Percentiles rank a stretch among this genome's conserved stretches.
phyloP scores from a whole-genome alignment of 441 rosid genomes.

The Viola pubescens region DNA sequence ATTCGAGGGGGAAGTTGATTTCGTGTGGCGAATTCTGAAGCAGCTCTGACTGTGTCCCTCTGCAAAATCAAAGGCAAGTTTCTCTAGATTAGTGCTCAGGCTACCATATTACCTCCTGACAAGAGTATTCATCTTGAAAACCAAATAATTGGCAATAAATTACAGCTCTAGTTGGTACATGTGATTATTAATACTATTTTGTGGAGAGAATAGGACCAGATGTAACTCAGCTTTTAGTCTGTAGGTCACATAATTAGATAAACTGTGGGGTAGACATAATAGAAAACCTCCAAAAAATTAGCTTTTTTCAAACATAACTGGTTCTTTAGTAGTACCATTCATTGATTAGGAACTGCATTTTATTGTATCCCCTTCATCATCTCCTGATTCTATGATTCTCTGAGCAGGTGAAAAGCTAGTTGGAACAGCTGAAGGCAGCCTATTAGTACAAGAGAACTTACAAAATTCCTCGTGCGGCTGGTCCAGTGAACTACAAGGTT shows the following conservation, averaged over 20 bases:
- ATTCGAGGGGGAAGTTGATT: constrained; percentile 67
- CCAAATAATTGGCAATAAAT: too few species aligned
- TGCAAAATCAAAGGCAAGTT: constrained; percentile 16
- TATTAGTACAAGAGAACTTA: constrained; percentile 32
- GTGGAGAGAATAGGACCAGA: not conserved
- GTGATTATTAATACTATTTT: not conserved
- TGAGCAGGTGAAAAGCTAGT: constrained; percentile 13
- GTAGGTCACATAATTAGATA: too few species aligned
- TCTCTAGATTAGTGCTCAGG: not conserved
- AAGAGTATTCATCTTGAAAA: too few species aligned
- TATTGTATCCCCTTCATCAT: too few species aligned
- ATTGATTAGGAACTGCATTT: too few species aligned
- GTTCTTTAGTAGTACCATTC: too few species aligned
- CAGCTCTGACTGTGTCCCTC: constrained; percentile 72
- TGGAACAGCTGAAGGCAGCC: constrained; percentile 17
- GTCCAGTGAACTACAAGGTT: constrained; percentile 82
- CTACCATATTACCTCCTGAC: not conserved
- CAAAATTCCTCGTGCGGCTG: constrained; percentile 60
- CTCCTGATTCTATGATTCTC: not conserved
- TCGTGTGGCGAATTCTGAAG: constrained; percentile 63
- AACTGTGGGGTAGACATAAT: constrained; percentile 5
- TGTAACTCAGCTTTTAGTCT: too few species aligned
- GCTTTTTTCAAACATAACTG: not conserved
- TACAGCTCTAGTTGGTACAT: too few species aligned
- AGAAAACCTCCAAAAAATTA: not conserved